Percentiles rank a stretch among this genome's conserved stretches.
Conservation (phyloP, 2,329 filamentous ascomycete species). For the Cryphonectria radicalis region DNA sequence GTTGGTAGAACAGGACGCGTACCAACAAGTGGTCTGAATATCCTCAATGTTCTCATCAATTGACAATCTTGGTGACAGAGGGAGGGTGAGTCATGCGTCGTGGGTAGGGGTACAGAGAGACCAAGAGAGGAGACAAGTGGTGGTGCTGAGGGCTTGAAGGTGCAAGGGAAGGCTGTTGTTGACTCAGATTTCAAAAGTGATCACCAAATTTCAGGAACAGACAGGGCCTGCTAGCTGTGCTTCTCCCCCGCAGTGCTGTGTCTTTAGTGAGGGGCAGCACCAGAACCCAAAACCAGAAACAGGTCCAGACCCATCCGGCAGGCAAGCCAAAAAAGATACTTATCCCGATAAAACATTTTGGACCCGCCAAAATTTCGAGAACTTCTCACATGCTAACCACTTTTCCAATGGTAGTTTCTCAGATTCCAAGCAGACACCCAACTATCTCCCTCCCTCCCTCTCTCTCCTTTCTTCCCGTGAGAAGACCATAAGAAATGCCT, state of each 20-base stretch:
- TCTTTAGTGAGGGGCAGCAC: slow-evolving; percentile 14
- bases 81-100: slow-evolving; percentile 1
- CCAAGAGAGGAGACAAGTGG: not conserved
- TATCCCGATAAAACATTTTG: not conserved
- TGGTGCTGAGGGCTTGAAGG: not conserved
- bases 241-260: not conserved
- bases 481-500: slow-evolving; percentile 16
- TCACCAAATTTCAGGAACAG: slow-evolving; percentile 3
- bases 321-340: slow-evolving; percentile 3
- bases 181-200: slow-evolving; percentile 9
- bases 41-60: slow-evolving; percentile 35
- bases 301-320: slow-evolving; percentile 4
- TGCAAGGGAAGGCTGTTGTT: not conserved
- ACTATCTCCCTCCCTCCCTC: not conserved
- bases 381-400: not conserved
- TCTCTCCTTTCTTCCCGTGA: not conserved
- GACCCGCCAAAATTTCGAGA: slow-evolving; percentile 18
- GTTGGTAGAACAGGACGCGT: slow-evolving; percentile 26
- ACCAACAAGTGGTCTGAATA: slow-evolving; percentile 34
- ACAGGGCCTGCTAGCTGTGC: not conserved
- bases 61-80: slow-evolving; percentile 15
- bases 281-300: not conserved
- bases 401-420: not conserved
- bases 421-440: not conserved
- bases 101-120: not conserved